Conservation (phyloP, 2,329 filamentous ascomycete genomes). For the Uncinocarpus reesii region DNA sequence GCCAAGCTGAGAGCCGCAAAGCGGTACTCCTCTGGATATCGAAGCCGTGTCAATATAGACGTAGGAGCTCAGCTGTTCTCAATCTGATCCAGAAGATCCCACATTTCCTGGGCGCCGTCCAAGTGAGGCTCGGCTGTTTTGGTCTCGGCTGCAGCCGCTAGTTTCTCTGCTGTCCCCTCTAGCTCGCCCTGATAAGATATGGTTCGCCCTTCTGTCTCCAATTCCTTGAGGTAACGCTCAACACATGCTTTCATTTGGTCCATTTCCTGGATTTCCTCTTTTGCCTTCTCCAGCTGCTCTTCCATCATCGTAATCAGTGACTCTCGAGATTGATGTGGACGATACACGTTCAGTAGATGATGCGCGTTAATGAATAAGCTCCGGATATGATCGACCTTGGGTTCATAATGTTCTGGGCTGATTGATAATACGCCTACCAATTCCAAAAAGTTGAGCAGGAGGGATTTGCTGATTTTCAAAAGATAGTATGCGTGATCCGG, state of each 20-base stretch:
- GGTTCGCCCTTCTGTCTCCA: constrained; percentile 24
- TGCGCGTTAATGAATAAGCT: constrained; percentile 85
- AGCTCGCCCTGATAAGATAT: not conserved
- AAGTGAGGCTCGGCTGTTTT: not conserved
- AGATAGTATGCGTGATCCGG: constrained; percentile 51
- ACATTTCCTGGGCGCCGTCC: constrained; percentile 24
- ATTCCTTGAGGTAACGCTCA: constrained; percentile 32
- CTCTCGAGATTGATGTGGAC: constrained; percentile 84
- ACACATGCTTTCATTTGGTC: constrained; percentile 62
- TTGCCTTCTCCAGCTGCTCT: constrained; percentile 62
- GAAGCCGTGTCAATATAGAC: not conserved
- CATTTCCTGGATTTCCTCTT: constrained; percentile 67
- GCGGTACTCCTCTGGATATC: not conserved
- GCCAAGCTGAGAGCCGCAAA: too few relatives aligned
- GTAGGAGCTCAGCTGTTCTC: constrained; percentile 16
- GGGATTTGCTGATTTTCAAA: constrained; percentile 68
- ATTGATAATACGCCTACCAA: constrained; percentile 60
- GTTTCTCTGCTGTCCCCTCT: not conserved
- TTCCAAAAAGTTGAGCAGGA: constrained; percentile 82
- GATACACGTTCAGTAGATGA: constrained; percentile 85
- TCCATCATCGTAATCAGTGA: constrained; percentile 81
- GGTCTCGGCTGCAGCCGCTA: not conserved
- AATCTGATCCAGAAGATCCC: constrained; percentile 33
- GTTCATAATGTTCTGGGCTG: constrained; percentile 55
- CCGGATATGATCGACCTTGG: constrained; percentile 67